A percentile compares a stretch with the other conserved stretches of the same genome.
phyloP scores from a whole-genome alignment of 2,329 filamentous ascomycete genomes.

The Cercospora sojina region DNA sequence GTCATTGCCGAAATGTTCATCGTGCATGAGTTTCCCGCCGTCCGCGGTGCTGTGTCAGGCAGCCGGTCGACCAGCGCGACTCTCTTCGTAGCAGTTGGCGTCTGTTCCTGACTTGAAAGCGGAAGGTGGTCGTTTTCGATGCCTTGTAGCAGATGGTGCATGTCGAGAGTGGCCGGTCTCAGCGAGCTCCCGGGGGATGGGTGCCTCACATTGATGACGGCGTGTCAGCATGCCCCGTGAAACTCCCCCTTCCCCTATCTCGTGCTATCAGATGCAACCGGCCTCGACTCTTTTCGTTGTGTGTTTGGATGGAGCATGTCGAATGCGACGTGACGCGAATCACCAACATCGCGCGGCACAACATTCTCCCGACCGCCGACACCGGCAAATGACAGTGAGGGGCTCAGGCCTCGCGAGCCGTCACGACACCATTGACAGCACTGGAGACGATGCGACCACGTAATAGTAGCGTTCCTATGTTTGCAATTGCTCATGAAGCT shows the following conservation, averaged over 20 bases:
- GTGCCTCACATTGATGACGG: neutral
- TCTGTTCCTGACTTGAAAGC: neutral
- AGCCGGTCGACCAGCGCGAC: too few relatives aligned
- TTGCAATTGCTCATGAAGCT: neutral
- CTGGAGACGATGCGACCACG: conserved; percentile 5
- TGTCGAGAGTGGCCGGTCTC: neutral
- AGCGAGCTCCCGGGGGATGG: neutral
- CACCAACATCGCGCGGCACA: neutral
- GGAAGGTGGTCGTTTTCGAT: neutral
- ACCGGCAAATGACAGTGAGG: conserved; percentile 6
- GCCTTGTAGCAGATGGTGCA: neutral
- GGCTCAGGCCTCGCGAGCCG: neutral
- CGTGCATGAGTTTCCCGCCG: too few relatives aligned
- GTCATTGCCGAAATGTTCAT: too few relatives aligned
- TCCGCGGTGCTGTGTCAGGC: neutral
- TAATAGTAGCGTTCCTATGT: neutral
- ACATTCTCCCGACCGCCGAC: conserved; percentile 6
- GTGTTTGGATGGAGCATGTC: neutral
- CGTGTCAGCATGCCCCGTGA: neutral
- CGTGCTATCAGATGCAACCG: neutral
- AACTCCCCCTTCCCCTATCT: neutral
- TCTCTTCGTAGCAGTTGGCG: too few relatives aligned
- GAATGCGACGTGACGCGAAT: neutral
- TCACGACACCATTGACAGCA: neutral
- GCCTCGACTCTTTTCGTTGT: neutral